phyloP scores from a whole-genome alignment of 352 stramenopile species.

The Phytopythium aichiense region DNA sequence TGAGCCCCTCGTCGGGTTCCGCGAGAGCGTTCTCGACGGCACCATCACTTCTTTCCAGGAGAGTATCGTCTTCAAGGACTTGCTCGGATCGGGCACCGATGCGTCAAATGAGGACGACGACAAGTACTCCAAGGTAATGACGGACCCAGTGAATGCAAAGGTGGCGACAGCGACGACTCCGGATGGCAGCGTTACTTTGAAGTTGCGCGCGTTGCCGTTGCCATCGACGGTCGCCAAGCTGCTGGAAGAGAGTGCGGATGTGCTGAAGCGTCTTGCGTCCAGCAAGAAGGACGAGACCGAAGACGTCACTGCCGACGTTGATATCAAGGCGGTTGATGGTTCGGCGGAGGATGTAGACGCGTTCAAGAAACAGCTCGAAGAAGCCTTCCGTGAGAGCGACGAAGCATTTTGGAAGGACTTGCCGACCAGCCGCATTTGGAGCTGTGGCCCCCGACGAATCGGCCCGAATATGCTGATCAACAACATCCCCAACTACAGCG shows the following conservation, averaged over 20 bases:
- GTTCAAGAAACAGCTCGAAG: constrained; percentile 41
- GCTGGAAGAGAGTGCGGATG: constrained; percentile 67
- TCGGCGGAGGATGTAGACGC: constrained; percentile 13
- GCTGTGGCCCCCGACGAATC: constrained; percentile 63
- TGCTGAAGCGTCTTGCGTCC: constrained; percentile 33
- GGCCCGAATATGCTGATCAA: constrained; percentile 80
- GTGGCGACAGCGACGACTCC: constrained; percentile 55
- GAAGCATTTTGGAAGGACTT: constrained; percentile 53
- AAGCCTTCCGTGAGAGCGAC: constrained; percentile 37
- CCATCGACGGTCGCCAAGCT: constrained; percentile 54
- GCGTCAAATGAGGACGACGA: constrained; percentile 12
- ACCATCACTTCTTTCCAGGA: constrained; percentile 60
- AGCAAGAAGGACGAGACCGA: constrained; percentile 29
- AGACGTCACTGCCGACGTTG: constrained; percentile 5
- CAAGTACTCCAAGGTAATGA: constrained; percentile 6
- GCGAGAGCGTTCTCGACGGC: constrained; percentile 77
- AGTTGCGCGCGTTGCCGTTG: constrained; percentile 75
- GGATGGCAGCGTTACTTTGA: constrained; percentile 66
- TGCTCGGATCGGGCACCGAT: constrained; percentile 26
- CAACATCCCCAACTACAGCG: constrained; percentile 48
- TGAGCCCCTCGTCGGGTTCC: constrained; percentile 86
- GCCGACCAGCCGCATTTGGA: constrained; percentile 61
- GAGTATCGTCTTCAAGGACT: constrained; percentile 65
- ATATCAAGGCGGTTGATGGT: constrained; percentile 8
- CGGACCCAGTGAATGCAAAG: constrained; percentile 22